A percentile compares a stretch with the other conserved stretches of the same genome.
phyloP scores from a whole-genome alignment of 2,329 filamentous ascomycete species.

The Microcyclospora pomicola region DNA sequence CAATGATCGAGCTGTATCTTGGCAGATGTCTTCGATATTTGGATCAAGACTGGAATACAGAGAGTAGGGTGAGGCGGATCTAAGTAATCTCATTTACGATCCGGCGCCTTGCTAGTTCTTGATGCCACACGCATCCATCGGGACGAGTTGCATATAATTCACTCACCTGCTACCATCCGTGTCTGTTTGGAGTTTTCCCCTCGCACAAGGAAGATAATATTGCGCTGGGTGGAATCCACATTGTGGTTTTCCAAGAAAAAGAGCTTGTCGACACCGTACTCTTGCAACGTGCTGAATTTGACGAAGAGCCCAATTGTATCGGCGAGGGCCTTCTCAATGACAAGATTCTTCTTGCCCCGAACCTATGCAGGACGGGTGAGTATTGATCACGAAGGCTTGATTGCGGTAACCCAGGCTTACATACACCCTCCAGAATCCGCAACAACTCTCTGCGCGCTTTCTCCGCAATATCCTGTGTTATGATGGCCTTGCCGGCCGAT shows the following conservation, averaged over 20 bases:
- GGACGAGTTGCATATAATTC: not conserved
- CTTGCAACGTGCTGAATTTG: constrained; percentile 88
- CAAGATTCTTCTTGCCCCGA: constrained; percentile 94
- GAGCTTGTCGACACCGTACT: constrained; percentile 95
- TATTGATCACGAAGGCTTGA: constrained; percentile 5
- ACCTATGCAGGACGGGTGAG: constrained; percentile 44
- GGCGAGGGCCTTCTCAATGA: constrained; percentile 80
- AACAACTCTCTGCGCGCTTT: constrained; percentile 81
- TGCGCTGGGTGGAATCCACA: constrained; percentile 84
- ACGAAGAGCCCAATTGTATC: constrained; percentile 82
- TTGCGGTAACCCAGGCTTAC: constrained; percentile 32
- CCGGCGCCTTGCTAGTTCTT: constrained; percentile 21
- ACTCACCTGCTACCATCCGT: constrained; percentile 71
- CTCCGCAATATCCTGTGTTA: constrained; percentile 60
- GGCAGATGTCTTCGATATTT: constrained; percentile 13
- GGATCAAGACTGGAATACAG: constrained; percentile 31
- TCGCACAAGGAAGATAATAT: constrained; percentile 84
- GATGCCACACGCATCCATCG: no score
- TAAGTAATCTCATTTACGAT: constrained; percentile 49
- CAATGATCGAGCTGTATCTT: no score
- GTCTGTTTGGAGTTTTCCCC: constrained; percentile 80
- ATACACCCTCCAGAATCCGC: constrained; percentile 84
- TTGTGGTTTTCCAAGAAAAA: constrained; percentile 96
- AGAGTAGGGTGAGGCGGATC: constrained; percentile 36
- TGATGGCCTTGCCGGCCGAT: constrained; percentile 51